Base-by-base conservation (phyloP, 108 stramenopile species). In the Cyclotella atomus region DNA sequence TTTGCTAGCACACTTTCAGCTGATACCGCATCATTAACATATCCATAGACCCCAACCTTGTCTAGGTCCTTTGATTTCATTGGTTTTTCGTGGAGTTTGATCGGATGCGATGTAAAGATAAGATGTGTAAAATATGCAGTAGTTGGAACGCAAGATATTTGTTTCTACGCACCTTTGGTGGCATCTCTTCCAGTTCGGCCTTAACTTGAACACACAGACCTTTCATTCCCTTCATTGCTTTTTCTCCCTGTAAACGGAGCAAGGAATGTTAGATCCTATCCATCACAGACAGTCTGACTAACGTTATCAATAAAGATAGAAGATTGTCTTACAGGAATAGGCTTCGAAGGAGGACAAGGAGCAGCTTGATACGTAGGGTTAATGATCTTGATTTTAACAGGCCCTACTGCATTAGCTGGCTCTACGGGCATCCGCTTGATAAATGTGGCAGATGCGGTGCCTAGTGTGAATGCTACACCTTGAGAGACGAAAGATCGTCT, bases 201-300 rank as follows among this genome's bases (percentile, higher is more conserved):
- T 85, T 78, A 20, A 97, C 96, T 12, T 86, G 85, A 10, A 97
- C 94, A 66, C 96, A 97, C 21, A 97, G 60, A 8, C 93, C 93
- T 36, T 87, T 77, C 87, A 97, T 92, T 10, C 96, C 96, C 77
- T 94, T 92, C 90, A 95, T 95, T 23, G 96, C 96, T 81, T 94
- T 95, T 74, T 97, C 91, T 55, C 96, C 96, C 56, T 57, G 30
- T 32, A 32, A 57, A n/a, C n/a, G n/a, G n/a, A 6, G 19, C 2
- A 19, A 45, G 19, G 2, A 6, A 2, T n/a, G 19, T 2, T 6
- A 45, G 16, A n/a, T 2, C 19, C 45, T 16, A 45, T n/a, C n/a
- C n/a, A n/a, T n/a, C n/a, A n/a, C n/a, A n/a, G n/a, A n/a, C n/a
- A n/a, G n/a, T n/a, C n/a, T n/a, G n/a, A n/a, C n/a, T n/a, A n/a